Evolutionary conservation across 805 yeast species (phyloP).

Genomic region (Yamadazyma sp.): DNA sequence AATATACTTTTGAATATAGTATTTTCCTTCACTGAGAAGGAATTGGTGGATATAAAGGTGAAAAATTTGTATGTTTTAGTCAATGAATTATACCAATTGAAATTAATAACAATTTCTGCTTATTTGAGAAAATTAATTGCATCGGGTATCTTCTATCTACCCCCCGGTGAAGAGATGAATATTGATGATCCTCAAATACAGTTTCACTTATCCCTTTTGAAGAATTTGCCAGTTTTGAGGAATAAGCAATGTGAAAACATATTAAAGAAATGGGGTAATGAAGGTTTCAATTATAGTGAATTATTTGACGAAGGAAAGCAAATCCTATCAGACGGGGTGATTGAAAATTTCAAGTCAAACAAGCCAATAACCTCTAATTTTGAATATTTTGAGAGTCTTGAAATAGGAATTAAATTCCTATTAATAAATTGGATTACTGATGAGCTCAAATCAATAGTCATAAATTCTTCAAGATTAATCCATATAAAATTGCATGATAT

Average conservation of each 20-base stretch:
- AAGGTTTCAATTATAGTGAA: conserved; percentile 25
- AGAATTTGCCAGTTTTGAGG: conserved; percentile 54
- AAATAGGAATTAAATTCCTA: conserved; percentile 44
- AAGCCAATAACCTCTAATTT: conserved; percentile 15
- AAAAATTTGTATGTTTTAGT: conserved; percentile 43
- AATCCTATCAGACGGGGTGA: conserved; percentile 27
- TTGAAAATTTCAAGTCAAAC: conserved; percentile 27
- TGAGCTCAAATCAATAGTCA: conserved; percentile 34
- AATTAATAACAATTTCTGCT: conserved; percentile 54
- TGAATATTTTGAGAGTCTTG: conserved; percentile 18
- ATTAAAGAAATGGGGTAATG: conserved; percentile 43
- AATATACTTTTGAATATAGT: conserved; percentile 39
- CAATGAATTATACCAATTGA: conserved; percentile 47
- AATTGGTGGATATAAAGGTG: conserved; percentile 18
- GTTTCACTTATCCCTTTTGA: conserved; percentile 54
- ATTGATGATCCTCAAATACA: conserved; percentile 21
- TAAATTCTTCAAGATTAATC: conserved; percentile 32
- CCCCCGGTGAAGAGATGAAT: conserved; percentile 11
- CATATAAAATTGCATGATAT: conserved; percentile 31
- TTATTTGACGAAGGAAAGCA: conserved; percentile 39
- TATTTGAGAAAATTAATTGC: conserved; percentile 81
- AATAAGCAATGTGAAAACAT: conserved; percentile 56
- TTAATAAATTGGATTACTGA: conserved; percentile 48
- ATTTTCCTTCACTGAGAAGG: conserved; percentile 24
- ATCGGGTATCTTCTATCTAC: conserved; percentile 73